Evolutionary conservation across 345 rosid genomes (phyloP).

Genomic region (Melaleuca alternifolia): DNA sequence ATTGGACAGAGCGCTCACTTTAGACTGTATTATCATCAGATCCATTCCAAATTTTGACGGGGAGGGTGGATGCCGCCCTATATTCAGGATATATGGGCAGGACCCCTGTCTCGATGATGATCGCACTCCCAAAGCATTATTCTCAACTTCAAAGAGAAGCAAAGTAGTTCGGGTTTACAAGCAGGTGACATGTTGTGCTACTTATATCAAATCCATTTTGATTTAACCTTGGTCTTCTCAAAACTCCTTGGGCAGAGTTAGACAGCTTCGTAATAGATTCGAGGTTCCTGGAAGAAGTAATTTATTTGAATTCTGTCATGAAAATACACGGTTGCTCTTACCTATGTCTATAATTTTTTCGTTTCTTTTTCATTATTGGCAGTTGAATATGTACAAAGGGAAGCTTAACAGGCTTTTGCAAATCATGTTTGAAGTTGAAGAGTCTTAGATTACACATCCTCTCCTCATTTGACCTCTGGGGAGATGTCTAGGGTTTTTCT

Average conservation of each 20-base stretch:
- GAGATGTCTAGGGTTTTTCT: not conserved
- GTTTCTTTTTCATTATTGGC: not conserved
- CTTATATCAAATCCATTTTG: not conserved
- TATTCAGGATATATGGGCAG: conserved; percentile 80
- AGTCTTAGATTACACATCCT: not conserved
- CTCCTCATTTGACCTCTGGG: not conserved
- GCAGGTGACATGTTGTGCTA: conserved; percentile 40
- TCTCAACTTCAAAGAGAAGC: conserved; percentile 55
- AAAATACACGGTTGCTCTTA: not conserved
- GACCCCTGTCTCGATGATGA: conserved; percentile 64
- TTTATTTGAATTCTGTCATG: not conserved
- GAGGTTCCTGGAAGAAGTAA: not conserved
- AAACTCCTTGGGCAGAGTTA: not conserved
- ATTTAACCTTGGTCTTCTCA: not conserved
- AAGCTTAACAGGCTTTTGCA: not conserved
- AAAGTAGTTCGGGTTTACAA: conserved; percentile 54
- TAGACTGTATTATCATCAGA: conserved; percentile 85
- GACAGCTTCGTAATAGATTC: not conserved
- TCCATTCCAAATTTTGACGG: conserved; percentile 61
- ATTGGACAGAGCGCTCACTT: conserved; percentile 70
- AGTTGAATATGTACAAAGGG: not conserved
- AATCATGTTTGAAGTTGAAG: not conserved
- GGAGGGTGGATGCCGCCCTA: conserved; percentile 77
- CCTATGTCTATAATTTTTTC: not conserved
- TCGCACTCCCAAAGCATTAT: conserved; percentile 42